Conservation (phyloP, 1,284 basidiomycete species). For the Pseudozyma thailandica region DNA sequence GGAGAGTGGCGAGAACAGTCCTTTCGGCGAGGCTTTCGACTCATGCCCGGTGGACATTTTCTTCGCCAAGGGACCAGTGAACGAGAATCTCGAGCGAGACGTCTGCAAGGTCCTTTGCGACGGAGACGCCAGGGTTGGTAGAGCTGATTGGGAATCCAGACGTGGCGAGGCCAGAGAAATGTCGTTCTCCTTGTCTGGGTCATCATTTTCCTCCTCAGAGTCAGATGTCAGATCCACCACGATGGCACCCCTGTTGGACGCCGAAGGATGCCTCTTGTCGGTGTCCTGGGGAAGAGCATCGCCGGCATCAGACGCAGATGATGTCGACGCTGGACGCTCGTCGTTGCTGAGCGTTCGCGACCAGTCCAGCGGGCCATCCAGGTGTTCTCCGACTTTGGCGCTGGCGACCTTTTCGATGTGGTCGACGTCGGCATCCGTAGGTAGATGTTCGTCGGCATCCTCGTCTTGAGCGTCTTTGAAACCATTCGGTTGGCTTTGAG, state of each 20-base stretch:
- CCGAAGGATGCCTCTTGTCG: too few relatives aligned
- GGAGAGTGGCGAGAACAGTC: not conserved
- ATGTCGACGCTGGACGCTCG: not conserved
- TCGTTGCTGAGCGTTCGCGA: constrained; percentile 8
- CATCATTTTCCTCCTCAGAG: constrained; percentile 30
- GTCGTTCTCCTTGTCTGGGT: constrained; percentile 48
- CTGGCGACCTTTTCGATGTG: constrained; percentile 15
- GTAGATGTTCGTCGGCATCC: not conserved
- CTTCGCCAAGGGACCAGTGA: constrained; percentile 16
- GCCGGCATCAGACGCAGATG: constrained; percentile 2
- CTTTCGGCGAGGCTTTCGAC: not conserved
- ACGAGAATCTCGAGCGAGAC: constrained; percentile 11
- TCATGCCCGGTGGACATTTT: not conserved
- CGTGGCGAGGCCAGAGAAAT: constrained; percentile 23
- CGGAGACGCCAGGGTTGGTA: constrained; percentile 1
- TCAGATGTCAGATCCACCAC: constrained; percentile 29
- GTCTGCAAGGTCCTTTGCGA: not conserved
- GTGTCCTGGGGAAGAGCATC: too few relatives aligned
- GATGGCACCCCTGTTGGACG: not conserved
- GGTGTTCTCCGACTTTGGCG: constrained; percentile 21
- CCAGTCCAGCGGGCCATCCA: constrained; percentile 28
- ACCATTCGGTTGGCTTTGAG: too few relatives aligned
- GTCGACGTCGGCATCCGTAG: constrained; percentile 30
- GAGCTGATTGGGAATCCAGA: constrained; percentile 9
- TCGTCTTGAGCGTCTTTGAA: constrained; percentile 4